Evolutionary conservation across 2,329 filamentous ascomycete species (phyloP), one percentile per base, ranked within the genome.

Genomic region (Daldinia sp.): DNA sequence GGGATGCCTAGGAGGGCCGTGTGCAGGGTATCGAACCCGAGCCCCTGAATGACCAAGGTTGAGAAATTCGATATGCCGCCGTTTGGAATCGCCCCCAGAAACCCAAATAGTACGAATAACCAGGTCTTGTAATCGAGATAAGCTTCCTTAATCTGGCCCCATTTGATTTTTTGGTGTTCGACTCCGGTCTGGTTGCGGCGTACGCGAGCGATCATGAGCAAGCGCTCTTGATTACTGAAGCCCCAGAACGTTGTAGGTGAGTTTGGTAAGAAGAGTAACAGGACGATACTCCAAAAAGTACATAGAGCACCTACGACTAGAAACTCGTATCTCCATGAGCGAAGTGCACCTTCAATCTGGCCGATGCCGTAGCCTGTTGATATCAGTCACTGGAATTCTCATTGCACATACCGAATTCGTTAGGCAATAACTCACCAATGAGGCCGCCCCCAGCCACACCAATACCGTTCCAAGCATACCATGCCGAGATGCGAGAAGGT

Each of bases 21-120:
- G 1, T 83, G 82, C 6, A 87, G 79, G 0, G 85, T 84, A 1
- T 80, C 81, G 75, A 85, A 89, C 0, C 86, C 86, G 54, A 87
- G 84, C 1, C 86, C 86, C 63, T 87, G 76, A 70, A 89, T 88
- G 56, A 89, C 87, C 55, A 89, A 79, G 0, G 86, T 88, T 57
- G 85, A 86, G 69, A 89, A 89, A 63, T 87, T 89, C 0, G 82
- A 83, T 55, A 89, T 86, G 13, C 87, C 87, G 3, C 87, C 87
- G 61, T 48, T 55, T 0, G 82, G 82, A 2, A 85, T 78, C 68
- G 87, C 88, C 65, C 80, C 80, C 65, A 87, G 81, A 12, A 84
- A 72, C 0, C 84, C 85, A 41, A 88, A 78, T 6, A 84, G 64
- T 50, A 86, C 86, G 73, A 87, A 86, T 18, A 87, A 77, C 69